A percentile compares a stretch with the other conserved stretches of the same genome.
These are phyloP conservation scores for Vicia sativa DNA, from an alignment of 306 rosid species.

Conservation along the genomic window DNA sequence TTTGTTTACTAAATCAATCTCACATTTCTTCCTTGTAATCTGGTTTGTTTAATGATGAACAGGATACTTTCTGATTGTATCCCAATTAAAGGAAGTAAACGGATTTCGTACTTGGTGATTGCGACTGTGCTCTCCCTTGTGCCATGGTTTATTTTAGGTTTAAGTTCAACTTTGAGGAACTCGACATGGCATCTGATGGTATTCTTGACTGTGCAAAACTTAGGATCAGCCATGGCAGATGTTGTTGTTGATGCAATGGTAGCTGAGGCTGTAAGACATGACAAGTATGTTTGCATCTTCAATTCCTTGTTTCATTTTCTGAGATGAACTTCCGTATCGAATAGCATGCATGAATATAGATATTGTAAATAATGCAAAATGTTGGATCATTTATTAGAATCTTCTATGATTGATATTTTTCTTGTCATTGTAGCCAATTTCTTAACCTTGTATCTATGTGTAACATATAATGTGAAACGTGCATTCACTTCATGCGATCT, in stretches of 20 bases:
- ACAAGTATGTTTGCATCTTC: slow-evolving; percentile 53
- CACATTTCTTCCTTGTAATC: slow-evolving; percentile 30
- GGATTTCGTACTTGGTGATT: slow-evolving; percentile 78
- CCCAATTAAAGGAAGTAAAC: slow-evolving; percentile 78
- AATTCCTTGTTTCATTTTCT: slow-evolving; percentile 32
- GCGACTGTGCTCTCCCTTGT: slow-evolving; percentile 80
- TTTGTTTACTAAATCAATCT: slow-evolving; percentile 28
- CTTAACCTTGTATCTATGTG: slow-evolving; percentile 19
- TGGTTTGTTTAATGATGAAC: slow-evolving; percentile 44
- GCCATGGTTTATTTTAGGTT: slow-evolving; percentile 77
- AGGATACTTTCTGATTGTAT: slow-evolving; percentile 85
- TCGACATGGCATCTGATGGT: slow-evolving; percentile 69
- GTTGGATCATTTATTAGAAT: slow-evolving; percentile 4
- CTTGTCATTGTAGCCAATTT: slow-evolving; percentile 18
- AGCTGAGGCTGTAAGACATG: slow-evolving; percentile 83
- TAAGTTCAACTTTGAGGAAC: slow-evolving; percentile 54
- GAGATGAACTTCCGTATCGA: slow-evolving; percentile 4
- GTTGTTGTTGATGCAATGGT: slow-evolving; percentile 95
- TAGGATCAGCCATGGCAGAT: slow-evolving; percentile 93
- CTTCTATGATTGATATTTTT: slow-evolving; percentile 18
- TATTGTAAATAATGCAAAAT: slow-evolving; percentile 24
- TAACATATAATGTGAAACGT: slow-evolving; percentile 20
- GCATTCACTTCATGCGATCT: slow-evolving; percentile 7
- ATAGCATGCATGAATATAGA: slow-evolving; percentile 24
- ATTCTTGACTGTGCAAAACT: slow-evolving; percentile 72